These are phyloP conservation scores for Linderniella brevidens DNA, from an alignment of 257 asterid genomes.

Conservation along the genomic window DNA sequence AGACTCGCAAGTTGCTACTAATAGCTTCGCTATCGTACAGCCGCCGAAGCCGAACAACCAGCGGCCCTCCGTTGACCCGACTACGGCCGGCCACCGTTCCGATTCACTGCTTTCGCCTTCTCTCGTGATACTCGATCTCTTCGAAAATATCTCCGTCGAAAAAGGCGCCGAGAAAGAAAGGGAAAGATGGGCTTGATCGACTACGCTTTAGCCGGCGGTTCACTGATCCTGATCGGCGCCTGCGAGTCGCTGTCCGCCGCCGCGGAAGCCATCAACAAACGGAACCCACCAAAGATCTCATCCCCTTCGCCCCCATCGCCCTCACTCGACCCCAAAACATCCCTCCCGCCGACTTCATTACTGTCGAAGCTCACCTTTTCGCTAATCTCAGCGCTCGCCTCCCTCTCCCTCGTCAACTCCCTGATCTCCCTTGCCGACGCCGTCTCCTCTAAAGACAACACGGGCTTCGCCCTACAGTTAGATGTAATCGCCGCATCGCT, in stretches of 20 bases:
- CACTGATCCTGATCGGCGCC: slow-evolving; percentile 52
- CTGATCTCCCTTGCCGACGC: slow-evolving; percentile 59
- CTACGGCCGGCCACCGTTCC: too few species aligned
- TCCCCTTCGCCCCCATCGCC: slow-evolving; percentile 13
- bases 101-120: too few species aligned
- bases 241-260: slow-evolving; percentile 45
- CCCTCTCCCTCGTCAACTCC: slow-evolving; percentile 40
- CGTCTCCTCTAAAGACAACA: slow-evolving; percentile 26
- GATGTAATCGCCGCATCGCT: slow-evolving; percentile 44
- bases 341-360: slow-evolving; percentile 11
- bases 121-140: too few species aligned
- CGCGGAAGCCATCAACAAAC: slow-evolving; percentile 12
- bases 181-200: slow-evolving; percentile 49
- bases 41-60: too few species aligned
- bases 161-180: too few species aligned
- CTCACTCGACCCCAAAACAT: slow-evolving; percentile 4
- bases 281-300: slow-evolving; percentile 12
- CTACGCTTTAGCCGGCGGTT: slow-evolving; percentile 60
- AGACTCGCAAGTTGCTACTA: too few species aligned
- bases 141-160: too few species aligned
- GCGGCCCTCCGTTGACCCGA: too few species aligned
- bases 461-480: slow-evolving; percentile 56
- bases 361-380: slow-evolving; percentile 31
- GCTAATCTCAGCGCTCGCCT: slow-evolving; percentile 34
- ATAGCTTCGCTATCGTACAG: too few species aligned